Percentiles rank a stretch among this genome's conserved stretches.
phyloP scores from a whole-genome alignment of 306 rosid species.

The Heteromeles arbutifolia region DNA sequence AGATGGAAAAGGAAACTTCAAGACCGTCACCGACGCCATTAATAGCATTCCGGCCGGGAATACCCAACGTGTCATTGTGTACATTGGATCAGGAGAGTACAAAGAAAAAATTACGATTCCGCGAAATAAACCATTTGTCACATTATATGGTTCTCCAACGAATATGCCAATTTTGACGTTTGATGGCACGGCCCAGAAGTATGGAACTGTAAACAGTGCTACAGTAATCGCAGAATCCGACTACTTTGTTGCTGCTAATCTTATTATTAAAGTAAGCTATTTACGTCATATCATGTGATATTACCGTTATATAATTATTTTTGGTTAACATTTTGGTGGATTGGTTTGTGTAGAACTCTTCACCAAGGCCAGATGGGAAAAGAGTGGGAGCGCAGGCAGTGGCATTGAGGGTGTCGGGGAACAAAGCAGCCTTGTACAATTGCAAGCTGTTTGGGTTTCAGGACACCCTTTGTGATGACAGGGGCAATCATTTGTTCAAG shows the following conservation, averaged over 20 bases:
- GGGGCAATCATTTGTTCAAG: conserved; percentile 37
- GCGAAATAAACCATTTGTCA: conserved; percentile 35
- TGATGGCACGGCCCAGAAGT: conserved; percentile 28
- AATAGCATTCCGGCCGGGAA: conserved; percentile 42
- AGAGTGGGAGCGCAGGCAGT: conserved; percentile 32
- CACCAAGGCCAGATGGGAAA: conserved; percentile 31
- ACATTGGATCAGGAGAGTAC: conserved; percentile 48
- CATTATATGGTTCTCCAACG: conserved; percentile 28
- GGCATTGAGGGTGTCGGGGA: conserved; percentile 36
- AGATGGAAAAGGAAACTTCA: conserved; percentile 47
- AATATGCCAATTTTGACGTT: conserved; percentile 34
- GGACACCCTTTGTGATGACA: conserved; percentile 47
- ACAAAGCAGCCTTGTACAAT: conserved; percentile 30
- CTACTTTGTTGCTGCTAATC: conserved; percentile 38
- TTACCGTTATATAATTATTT: background rate
- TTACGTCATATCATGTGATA: background rate
- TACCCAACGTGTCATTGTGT: conserved; percentile 37
- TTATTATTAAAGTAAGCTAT: conserved; percentile 20
- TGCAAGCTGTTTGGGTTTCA: conserved; percentile 40
- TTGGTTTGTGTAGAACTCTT: conserved; percentile 25
- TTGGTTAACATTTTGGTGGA: background rate
- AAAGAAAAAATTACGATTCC: conserved; percentile 46
- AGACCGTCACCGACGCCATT: conserved; percentile 39
- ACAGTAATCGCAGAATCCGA: conserved; percentile 25
- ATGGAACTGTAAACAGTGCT: conserved; percentile 63